Conservation (phyloP, 495 filamentous ascomycete genomes). For the Glonium stellatum region DNA sequence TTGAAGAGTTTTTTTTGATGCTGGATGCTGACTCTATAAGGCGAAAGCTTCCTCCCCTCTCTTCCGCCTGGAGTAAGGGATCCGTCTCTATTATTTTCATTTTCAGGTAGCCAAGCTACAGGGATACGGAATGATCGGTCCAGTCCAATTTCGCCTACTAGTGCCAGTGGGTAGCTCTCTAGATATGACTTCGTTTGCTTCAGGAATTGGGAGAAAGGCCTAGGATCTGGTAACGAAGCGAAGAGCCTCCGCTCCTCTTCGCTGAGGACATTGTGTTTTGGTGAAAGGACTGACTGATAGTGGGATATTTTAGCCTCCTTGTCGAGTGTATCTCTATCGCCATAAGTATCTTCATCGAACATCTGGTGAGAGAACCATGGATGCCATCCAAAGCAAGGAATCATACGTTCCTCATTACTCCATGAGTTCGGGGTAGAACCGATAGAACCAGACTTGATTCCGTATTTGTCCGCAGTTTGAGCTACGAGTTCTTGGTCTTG, state of each 20-base stretch:
- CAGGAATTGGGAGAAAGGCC: conserved; percentile 59
- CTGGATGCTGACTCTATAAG: conserved; percentile 63
- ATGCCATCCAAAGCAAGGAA: conserved; percentile 96
- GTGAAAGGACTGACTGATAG: conserved; percentile 62
- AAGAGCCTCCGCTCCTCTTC: conserved; percentile 54
- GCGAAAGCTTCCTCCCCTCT: conserved; percentile 68
- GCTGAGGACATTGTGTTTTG: conserved; percentile 36
- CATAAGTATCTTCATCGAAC: conserved; percentile 51
- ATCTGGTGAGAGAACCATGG: conserved; percentile 96
- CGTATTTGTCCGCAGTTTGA: conserved; percentile 50
- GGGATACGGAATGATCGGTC: conserved; percentile 84
- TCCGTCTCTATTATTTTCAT: conserved; percentile 47
- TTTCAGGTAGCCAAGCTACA: conserved; percentile 48
- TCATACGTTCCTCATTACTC: conserved; percentile 37
- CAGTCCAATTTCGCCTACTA: conserved; percentile 85
- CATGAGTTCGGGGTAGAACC: background rate
- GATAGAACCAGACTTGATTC: conserved; percentile 27
- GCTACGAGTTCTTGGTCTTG: conserved; percentile 85
- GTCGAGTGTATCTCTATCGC: conserved; percentile 38
- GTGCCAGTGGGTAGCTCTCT: conserved; percentile 53
- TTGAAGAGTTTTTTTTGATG: conserved; percentile 73
- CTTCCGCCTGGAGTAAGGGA: conserved; percentile 71
- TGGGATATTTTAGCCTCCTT: conserved; percentile 53
- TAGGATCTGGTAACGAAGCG: conserved; percentile 60
- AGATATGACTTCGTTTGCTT: conserved; percentile 58